Evolutionary conservation across 2,329 filamentous ascomycete species (phyloP).

Genomic region (Colletotrichum lentis): DNA sequence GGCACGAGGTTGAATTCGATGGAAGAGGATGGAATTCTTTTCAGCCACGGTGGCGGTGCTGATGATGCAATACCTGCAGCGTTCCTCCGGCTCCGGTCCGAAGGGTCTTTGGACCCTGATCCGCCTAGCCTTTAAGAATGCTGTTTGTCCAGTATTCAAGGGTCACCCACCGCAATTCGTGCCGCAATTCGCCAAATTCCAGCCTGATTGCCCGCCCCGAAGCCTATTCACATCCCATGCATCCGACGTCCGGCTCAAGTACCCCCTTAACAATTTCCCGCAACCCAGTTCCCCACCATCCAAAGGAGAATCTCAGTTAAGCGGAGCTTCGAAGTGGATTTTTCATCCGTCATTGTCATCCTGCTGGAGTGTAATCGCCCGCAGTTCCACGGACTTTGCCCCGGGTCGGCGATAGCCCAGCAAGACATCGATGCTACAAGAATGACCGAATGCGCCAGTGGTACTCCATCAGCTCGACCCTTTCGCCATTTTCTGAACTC

Average conservation of each 20-base stretch:
- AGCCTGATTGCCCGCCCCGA: conserved; percentile 14
- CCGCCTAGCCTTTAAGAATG: conserved; percentile 3
- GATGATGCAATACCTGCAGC: conserved; percentile 36
- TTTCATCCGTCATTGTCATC: conserved; percentile 32
- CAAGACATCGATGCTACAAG: background rate
- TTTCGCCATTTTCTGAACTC: background rate
- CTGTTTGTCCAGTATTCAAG: conserved; percentile 5
- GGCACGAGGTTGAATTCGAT: conserved; percentile 36
- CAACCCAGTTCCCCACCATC: conserved; percentile 17
- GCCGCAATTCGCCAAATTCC: background rate
- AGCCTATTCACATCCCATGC: conserved; percentile 22
- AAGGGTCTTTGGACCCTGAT: conserved; percentile 33
- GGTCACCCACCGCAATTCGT: conserved; percentile 5
- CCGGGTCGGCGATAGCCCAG: conserved; percentile 3
- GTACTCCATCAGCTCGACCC: background rate
- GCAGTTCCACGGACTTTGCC: conserved; percentile 5
- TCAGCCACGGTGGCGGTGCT: conserved; percentile 40
- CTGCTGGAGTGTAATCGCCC: background rate
- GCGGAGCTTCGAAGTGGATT: conserved; percentile 18
- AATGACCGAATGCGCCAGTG: background rate
- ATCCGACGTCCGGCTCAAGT: background rate
- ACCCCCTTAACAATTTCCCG: conserved; percentile 27
- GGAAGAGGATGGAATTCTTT: conserved; percentile 40
- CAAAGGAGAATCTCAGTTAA: conserved; percentile 18
- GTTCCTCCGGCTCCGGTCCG: conserved; percentile 23